Evolutionary conservation across 331 rosid genomes (phyloP).

Genomic region (Quercus lobata): DNA sequence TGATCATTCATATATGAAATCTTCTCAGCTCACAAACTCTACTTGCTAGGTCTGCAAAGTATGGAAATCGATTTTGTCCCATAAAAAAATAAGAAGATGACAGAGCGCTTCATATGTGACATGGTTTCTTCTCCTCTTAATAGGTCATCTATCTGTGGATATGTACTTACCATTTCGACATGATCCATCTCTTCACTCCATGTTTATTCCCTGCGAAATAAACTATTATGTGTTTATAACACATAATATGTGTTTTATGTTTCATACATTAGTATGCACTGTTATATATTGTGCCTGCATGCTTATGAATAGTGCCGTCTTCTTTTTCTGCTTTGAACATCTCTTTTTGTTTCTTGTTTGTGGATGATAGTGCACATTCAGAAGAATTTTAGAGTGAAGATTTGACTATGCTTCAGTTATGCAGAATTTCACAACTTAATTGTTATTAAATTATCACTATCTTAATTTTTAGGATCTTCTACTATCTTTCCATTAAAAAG

Average conservation of each 20-base stretch:
- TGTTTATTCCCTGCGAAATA: slow-evolving; percentile 14
- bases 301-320: slow-evolving; percentile 11
- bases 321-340: not conserved
- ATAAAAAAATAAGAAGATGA: slow-evolving; percentile 14
- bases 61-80: slow-evolving; percentile 17
- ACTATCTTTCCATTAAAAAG: no score
- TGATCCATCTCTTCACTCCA: not conserved
- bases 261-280: slow-evolving; percentile 22
- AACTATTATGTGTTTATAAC: not conserved
- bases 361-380: not conserved
- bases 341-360: not conserved
- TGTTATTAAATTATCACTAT: no score
- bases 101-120: slow-evolving; percentile 15
- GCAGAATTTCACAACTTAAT: not conserved
- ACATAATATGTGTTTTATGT: not conserved
- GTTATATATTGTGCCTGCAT: slow-evolving; percentile 16
- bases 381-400: not conserved
- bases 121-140: slow-evolving; percentile 19
- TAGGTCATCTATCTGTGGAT: slow-evolving; percentile 31
- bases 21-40: slow-evolving; percentile 4
- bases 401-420: not conserved
- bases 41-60: slow-evolving; percentile 16
- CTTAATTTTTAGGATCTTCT: no score
- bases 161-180: slow-evolving; percentile 20
- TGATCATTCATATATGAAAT: slow-evolving; percentile 14